Evolutionary conservation across 129 eudicot species (phyloP), one percentile per base, ranked within the genome.

Genomic region (Centella asiatica): DNA sequence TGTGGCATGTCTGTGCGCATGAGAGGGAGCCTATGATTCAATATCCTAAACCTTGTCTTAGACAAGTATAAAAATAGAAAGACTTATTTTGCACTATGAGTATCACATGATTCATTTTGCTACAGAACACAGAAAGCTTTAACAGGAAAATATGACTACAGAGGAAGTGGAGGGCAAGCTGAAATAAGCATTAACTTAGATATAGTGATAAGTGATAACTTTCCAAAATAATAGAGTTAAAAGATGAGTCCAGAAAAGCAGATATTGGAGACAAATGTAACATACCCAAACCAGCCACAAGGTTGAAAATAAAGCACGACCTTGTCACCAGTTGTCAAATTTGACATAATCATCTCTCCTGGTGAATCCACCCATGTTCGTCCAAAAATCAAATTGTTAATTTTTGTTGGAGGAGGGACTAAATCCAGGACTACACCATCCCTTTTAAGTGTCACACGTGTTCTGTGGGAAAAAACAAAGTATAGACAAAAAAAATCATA

Each of bases 361-460:
- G 95, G 95, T 57, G 87, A 84, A 70, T 90, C 98, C 44, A 87
- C 80, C 95, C 95, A 90, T n/a, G 95, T 86, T 69, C 98, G 81
- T 55, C 98, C 98, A 57, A 90, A 87, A 37, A 90, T 90, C 53
- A 90, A 47, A 60, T 86, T 90, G 84, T 87, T 79, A 37, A 79
- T 90, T 59, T 90, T 90, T 13, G 98, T 78, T 31, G 95, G 95
- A 66, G 98, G 98, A 17, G 98, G 98, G 11, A 87, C 95, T 80
- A 90, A 72, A 66, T 87, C 98, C 29, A 87, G 65, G 63, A 87
- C 79, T 7, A 80, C 88, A 17, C 95, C 95, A 67, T 67, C 80
- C 54, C 65, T 84, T 65, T 84, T 90, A 22, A 90, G 90, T 55
- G 82, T 78, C 65, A 90, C 77, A 28, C 94, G 74, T 17, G 97